Conservation (phyloP, 2,329 filamentous ascomycete species). For the Epicoccum nigrum region DNA sequence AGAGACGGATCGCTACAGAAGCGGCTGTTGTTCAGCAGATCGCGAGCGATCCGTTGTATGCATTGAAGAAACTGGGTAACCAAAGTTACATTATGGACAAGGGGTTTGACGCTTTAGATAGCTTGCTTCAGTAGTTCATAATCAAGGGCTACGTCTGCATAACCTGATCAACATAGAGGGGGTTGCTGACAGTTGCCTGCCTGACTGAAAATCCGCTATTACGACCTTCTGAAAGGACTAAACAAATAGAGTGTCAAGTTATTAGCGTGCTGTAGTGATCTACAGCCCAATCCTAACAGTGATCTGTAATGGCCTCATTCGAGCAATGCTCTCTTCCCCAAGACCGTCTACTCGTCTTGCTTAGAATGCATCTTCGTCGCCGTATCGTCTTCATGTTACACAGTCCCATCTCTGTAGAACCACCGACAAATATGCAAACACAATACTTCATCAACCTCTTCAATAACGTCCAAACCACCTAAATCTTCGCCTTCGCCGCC, state of each 20-base stretch:
- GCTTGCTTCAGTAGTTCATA: neutral
- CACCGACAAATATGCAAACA: too few relatives aligned
- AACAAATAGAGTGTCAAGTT: neutral
- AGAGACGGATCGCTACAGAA: neutral
- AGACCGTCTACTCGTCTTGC: too few relatives aligned
- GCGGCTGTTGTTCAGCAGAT: conserved; percentile 1
- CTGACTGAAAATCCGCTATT: neutral
- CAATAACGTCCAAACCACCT: neutral
- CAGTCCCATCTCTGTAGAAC: too few relatives aligned
- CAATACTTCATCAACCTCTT: neutral
- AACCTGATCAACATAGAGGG: neutral
- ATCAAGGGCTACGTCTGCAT: conserved; percentile 1
- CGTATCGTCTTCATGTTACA: too few relatives aligned
- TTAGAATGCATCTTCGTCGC: too few relatives aligned
- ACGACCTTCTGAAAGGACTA: neutral
- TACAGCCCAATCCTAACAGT: neutral
- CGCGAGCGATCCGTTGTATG: conserved; percentile 2
- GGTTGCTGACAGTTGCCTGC: neutral
- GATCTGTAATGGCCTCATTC: neutral
- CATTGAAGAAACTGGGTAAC: neutral
- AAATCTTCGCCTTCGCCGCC: conserved; percentile 40
- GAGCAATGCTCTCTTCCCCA: too few relatives aligned
- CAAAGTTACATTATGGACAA: neutral
- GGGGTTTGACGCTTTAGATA: conserved; percentile 1
- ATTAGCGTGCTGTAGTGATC: neutral